phyloP scores from a whole-genome alignment of 2,329 filamentous ascomycete species.

The Sphaerulina musiva region DNA sequence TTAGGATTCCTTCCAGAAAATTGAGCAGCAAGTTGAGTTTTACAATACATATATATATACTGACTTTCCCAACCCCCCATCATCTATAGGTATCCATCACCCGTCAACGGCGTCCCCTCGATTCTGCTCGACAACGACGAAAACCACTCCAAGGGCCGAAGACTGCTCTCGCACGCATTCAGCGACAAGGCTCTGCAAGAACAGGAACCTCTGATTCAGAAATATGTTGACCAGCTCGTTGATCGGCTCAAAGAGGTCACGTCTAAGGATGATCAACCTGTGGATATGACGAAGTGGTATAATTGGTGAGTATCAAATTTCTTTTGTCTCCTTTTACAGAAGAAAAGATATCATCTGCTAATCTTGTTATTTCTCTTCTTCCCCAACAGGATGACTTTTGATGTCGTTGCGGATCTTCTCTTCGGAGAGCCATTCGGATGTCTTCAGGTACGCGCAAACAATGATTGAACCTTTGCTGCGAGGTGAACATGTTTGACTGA shows the following conservation, averaged over 20 bases:
- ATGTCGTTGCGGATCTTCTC: constrained; percentile 25
- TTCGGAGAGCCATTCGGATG: constrained; percentile 25
- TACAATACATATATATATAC: too few relatives aligned
- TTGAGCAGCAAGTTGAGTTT: too few relatives aligned
- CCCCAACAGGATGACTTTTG: constrained; percentile 31
- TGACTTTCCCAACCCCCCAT: neutral
- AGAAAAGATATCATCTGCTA: too few relatives aligned
- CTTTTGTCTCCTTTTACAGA: too few relatives aligned
- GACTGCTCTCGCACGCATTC: constrained; percentile 39
- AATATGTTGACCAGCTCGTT: constrained; percentile 38
- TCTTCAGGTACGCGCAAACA: too few relatives aligned
- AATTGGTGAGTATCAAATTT: constrained; percentile 21
- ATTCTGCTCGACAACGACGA: constrained; percentile 34
- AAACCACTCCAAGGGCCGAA: constrained; percentile 36
- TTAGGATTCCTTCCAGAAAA: too few relatives aligned
- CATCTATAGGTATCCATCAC: constrained; percentile 21
- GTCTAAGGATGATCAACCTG: constrained; percentile 9
- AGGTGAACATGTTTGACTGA: constrained; percentile 22
- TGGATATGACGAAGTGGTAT: constrained; percentile 31
- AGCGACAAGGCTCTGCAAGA: constrained; percentile 38
- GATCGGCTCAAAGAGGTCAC: constrained; percentile 32
- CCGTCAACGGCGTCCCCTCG: constrained; percentile 29
- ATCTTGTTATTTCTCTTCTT: too few relatives aligned
- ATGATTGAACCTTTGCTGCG: neutral
- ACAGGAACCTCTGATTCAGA: constrained; percentile 37